A percentile compares a stretch with the other conserved stretches of the same genome.
Conservation (phyloP, 331 rosid genomes). For the Spiraea crenata region DNA sequence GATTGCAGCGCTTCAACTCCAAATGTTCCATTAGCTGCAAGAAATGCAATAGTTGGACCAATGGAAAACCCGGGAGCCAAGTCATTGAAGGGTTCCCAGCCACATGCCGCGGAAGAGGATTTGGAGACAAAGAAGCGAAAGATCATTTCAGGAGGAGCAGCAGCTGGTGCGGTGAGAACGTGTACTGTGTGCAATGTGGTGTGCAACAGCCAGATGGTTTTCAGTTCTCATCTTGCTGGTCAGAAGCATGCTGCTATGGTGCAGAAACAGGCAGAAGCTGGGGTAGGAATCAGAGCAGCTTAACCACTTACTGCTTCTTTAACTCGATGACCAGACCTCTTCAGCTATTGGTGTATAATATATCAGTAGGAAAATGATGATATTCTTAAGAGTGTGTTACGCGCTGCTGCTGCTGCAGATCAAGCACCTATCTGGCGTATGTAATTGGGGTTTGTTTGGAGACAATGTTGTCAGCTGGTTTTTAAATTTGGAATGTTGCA, state of each 20-base stretch:
- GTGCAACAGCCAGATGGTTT: conserved; percentile 60
- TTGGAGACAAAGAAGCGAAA: conserved; percentile 55
- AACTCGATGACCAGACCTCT: background rate
- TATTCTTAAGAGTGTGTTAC: too few relatives aligned
- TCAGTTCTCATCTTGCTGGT: conserved; percentile 48
- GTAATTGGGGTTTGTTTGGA: too few relatives aligned
- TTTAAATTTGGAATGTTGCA: too few relatives aligned
- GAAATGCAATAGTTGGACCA: conserved; percentile 41
- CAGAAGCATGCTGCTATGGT: conserved; percentile 59
- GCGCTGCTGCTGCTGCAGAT: too few relatives aligned
- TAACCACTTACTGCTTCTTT: background rate
- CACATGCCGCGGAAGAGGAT: conserved; percentile 27
- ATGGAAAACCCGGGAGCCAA: conserved; percentile 38
- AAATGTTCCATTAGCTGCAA: conserved; percentile 18
- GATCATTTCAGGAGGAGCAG: conserved; percentile 45
- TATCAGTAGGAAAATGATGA: too few relatives aligned
- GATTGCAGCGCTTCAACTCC: conserved; percentile 2
- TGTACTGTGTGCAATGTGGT: conserved; percentile 68
- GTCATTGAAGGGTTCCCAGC: conserved; percentile 4
- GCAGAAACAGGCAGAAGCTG: conserved; percentile 35
- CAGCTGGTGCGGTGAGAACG: conserved; percentile 30
- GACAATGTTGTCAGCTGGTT: too few relatives aligned
- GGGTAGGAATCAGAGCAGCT: background rate
- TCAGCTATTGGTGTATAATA: too few relatives aligned
- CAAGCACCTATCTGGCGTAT: too few relatives aligned